Evolutionary conservation across 495 filamentous ascomycete genomes (phyloP).

Genomic region (Penicillium nucicola): DNA sequence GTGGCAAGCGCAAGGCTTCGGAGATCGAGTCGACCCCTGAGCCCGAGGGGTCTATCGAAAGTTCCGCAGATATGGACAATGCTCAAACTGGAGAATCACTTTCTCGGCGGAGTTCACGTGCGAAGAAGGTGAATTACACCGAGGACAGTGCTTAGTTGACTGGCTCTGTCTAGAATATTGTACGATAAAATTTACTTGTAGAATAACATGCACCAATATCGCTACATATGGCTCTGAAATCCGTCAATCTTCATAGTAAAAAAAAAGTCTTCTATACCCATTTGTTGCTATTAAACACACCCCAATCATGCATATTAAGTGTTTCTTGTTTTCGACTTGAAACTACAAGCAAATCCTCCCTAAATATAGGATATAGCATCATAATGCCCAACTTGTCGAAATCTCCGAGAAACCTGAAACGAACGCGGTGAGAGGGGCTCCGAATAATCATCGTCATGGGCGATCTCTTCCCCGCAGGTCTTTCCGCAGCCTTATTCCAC

Average conservation of each 20-base stretch:
- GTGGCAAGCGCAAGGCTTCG: slow-evolving; percentile 35
- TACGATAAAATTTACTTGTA: neutral
- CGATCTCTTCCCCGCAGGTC: slow-evolving; percentile 10
- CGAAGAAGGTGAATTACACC: slow-evolving; percentile 46
- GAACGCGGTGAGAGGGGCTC: neutral
- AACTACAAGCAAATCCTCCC: too few species aligned
- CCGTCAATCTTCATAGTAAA: too few species aligned
- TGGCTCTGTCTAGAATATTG: slow-evolving; percentile 1
- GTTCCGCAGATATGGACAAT: slow-evolving; percentile 10
- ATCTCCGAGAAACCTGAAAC: too few species aligned
- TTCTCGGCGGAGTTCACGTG: slow-evolving; percentile 32
- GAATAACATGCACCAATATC: too few species aligned
- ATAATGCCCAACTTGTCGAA: too few species aligned
- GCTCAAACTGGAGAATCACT: slow-evolving; percentile 5
- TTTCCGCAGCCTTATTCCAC: neutral
- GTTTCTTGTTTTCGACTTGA: too few species aligned
- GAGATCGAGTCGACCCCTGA: slow-evolving; percentile 26
- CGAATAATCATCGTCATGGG: slow-evolving; percentile 8
- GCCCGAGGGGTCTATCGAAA: slow-evolving; percentile 14
- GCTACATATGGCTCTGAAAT: too few species aligned
- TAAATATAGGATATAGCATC: too few species aligned
- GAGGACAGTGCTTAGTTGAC: slow-evolving; percentile 34
- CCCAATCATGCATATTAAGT: too few species aligned
- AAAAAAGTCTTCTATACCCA: too few species aligned
- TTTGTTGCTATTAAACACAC: neutral